These are phyloP conservation scores for Lachancea quebecensis DNA, from an alignment of 805 yeast genomes.

Conservation along the genomic window DNA sequence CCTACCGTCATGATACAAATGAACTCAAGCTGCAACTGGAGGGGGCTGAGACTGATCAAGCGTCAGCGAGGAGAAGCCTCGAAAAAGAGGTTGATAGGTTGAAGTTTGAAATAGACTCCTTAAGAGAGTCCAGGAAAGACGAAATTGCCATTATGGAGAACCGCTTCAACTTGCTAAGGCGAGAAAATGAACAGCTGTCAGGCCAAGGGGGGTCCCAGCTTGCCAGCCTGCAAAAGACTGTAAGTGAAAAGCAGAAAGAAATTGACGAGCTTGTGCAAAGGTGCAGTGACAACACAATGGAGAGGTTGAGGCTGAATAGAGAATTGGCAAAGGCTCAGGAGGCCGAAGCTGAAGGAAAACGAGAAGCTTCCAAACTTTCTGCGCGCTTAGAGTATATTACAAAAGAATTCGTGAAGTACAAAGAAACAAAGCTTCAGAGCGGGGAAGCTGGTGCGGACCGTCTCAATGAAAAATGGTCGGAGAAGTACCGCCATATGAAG, in stretches of 20 bases:
- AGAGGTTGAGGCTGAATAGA: conserved; percentile 15
- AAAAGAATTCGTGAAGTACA: conserved; percentile 17
- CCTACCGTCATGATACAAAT: conserved; percentile 6
- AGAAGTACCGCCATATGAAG: conserved; percentile 19
- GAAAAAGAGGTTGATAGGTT: conserved; percentile 14
- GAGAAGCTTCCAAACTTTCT: conserved; percentile 28
- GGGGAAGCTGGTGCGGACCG: conserved; percentile 3
- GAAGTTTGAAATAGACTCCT: conserved; percentile 13
- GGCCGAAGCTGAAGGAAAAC: conserved; percentile 25
- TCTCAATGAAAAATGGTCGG: conserved; percentile 7
- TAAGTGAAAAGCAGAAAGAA: conserved; percentile 12
- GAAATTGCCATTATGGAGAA: conserved; percentile 15
- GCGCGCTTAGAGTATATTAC: conserved; percentile 26
- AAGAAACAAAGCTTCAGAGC: conserved; percentile 6
- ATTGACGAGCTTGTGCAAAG: conserved; percentile 12
- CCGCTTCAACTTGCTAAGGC: conserved; percentile 13
- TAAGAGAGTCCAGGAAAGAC: conserved; percentile 14
- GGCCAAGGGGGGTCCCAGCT: conserved; percentile 13
- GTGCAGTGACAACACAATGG: conserved; percentile 8
- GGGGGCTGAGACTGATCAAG: conserved; percentile 10
- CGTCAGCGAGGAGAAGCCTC: conserved; percentile 10
- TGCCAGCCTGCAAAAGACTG: conserved; percentile 8
- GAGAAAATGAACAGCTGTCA: conserved; percentile 14
- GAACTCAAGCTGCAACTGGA: conserved; percentile 9
- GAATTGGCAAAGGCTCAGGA: conserved; percentile 19